Evolutionary conservation across 2,329 filamentous ascomycete species (phyloP), one percentile per base, ranked within the genome.

Genomic region (Keithomyces neogunnii): DNA sequence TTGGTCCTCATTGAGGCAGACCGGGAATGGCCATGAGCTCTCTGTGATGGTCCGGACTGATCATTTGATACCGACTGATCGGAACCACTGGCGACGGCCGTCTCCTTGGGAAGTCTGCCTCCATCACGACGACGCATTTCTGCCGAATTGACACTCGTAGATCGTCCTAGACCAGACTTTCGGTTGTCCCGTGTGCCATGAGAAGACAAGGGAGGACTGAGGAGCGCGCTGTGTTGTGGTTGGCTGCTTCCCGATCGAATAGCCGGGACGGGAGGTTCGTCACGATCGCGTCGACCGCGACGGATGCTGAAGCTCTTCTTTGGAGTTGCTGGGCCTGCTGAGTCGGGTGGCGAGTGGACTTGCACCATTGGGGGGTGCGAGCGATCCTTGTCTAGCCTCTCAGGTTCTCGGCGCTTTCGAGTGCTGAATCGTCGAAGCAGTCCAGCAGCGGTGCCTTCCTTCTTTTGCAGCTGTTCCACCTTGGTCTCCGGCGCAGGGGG

Each of bases 401-500:
- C 81, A 58, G 76, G 79, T 58, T 87, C 88, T 66, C 80, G 82
- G 51, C 85, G 81, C 60, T 86, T 83, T 56, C 92, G 82, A 6
- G 93, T 97, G 71, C 92, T 97, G 66, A 99, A 91, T 38, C 93
- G 82, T 57, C 93, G 81, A 47, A 99, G 73, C 48, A 99, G 75
- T 31, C 91, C 89, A 30, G 84, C 87, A 36, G 91, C 89, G 4
- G 88, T 82, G 61, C 89, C 93, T 66, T 96, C 92, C 67, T 93
- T 95, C 72, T 88, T 91, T 47, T 74, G 73, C 4, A 81, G 75
- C 8, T 77, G 78, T 64, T 83, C 85, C 26, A 73, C 66, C 33
- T 81, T 80, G 28, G 81, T 76, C 30, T 84, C 77, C 62, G 59
- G 79, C 60, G 58, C 76, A 13, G 65, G 60, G 62, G 59, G 79